These are phyloP conservation scores for Populus tomentosa DNA, from an alignment of 441 rosid genomes.

Conservation along the genomic window DNA sequence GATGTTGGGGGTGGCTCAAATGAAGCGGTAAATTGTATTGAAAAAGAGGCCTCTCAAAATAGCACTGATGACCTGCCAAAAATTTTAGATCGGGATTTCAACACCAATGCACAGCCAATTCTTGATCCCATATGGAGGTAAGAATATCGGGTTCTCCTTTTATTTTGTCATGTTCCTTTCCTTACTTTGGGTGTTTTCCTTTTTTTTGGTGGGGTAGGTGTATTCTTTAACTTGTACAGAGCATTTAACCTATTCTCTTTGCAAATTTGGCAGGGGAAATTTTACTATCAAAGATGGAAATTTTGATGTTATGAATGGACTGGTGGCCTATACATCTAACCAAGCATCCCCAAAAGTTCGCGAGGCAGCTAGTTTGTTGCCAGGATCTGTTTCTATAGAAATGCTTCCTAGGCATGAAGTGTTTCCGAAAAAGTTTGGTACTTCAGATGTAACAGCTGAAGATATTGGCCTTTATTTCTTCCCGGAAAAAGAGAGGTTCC, in stretches of 20 bases:
- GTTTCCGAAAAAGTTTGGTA: neutral
- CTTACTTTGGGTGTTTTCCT: neutral
- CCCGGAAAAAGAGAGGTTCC: conserved; percentile 4
- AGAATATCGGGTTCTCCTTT: neutral
- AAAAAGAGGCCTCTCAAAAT: neutral
- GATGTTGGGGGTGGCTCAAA: neutral
- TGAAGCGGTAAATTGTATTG: neutral
- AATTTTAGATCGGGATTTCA: neutral
- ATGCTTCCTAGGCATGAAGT: neutral
- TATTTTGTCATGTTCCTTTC: neutral
- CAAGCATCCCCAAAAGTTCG: neutral
- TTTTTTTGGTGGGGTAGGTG: neutral
- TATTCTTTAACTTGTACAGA: neutral
- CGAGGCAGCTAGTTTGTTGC: neutral
- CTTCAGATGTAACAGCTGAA: neutral
- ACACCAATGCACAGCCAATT: neutral
- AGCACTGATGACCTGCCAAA: neutral
- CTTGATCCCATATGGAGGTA: neutral
- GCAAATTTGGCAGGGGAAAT: neutral
- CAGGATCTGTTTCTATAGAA: neutral
- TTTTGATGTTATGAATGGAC: neutral
- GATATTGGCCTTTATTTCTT: neutral
- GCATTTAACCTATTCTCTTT: neutral
- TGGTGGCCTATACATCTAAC: neutral
- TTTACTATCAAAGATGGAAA: neutral